Percentiles rank a stretch among this genome's conserved stretches.
Conservation (phyloP, 768 basidiomycete genomes). For the Pleurotus tuoliensis region DNA sequence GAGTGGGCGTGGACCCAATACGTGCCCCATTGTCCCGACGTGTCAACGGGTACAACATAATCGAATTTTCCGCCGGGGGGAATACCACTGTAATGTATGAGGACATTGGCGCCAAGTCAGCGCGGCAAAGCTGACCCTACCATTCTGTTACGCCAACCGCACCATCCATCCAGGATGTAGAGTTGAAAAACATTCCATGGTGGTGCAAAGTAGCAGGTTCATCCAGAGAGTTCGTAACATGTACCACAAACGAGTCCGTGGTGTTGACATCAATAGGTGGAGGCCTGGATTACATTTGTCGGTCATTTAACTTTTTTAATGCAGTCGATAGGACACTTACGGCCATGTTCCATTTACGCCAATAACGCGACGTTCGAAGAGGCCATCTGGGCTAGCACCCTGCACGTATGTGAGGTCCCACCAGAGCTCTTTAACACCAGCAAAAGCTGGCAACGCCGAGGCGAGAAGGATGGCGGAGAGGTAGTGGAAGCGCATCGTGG, state of each 20-base stretch:
- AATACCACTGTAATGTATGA: slow-evolving; percentile 55
- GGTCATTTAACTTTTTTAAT: slow-evolving; percentile 1
- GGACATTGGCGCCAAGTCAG: background rate
- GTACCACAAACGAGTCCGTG: slow-evolving; percentile 71
- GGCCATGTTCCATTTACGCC: slow-evolving; percentile 95
- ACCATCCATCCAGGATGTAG: slow-evolving; percentile 85
- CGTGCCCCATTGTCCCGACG: slow-evolving; percentile 71
- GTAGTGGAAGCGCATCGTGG: slow-evolving; percentile 18
- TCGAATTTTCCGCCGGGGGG: slow-evolving; percentile 68
- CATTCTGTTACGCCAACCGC: slow-evolving; percentile 82
- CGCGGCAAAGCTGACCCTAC: slow-evolving; percentile 30
- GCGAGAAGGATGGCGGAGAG: slow-evolving; percentile 28
- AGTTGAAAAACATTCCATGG: slow-evolving; percentile 95
- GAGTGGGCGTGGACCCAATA: slow-evolving; percentile 80
- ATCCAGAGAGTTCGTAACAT: slow-evolving; percentile 71
- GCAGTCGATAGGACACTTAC: slow-evolving; percentile 39
- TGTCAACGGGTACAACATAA: slow-evolving; percentile 69
- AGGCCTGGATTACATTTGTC: slow-evolving; percentile 44
- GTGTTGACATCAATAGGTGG: slow-evolving; percentile 74
- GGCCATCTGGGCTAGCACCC: slow-evolving; percentile 80
- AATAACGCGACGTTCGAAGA: slow-evolving; percentile 69
- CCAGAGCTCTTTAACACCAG: slow-evolving; percentile 73
- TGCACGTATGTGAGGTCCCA: slow-evolving; percentile 90
- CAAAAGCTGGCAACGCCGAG: slow-evolving; percentile 35
- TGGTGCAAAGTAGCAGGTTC: slow-evolving; percentile 74